Conservation (phyloP, 2,329 filamentous ascomycete genomes). For the Talaromyces sp. region DNA sequence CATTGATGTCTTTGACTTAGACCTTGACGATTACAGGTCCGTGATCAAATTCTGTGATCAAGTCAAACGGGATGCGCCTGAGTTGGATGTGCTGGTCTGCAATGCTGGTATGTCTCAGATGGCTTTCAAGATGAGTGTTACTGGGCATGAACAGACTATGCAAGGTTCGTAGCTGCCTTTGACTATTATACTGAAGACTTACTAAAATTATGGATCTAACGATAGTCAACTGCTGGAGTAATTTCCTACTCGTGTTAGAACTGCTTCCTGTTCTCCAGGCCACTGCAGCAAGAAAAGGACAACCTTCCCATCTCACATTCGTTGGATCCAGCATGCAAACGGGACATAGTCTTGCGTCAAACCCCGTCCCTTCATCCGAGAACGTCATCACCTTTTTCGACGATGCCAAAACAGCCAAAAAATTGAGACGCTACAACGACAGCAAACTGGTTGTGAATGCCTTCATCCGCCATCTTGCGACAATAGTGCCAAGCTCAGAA, state of each 20-base stretch:
- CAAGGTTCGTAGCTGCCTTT: slow-evolving; percentile 5
- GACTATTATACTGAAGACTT: too few species aligned
- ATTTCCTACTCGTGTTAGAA: slow-evolving; percentile 22
- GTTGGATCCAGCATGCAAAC: slow-evolving; percentile 22
- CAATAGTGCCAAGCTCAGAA: slow-evolving; percentile 17
- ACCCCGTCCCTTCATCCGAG: background rate
- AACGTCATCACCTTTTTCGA: slow-evolving; percentile 9
- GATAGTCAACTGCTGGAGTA: slow-evolving; percentile 26
- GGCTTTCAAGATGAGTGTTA: slow-evolving; percentile 22
- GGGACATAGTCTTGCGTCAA: slow-evolving; percentile 6
- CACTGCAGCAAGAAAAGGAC: slow-evolving; percentile 17
- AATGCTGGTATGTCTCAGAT: slow-evolving; percentile 22
- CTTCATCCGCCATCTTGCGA: slow-evolving; percentile 23
- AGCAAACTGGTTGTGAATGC: slow-evolving; percentile 25
- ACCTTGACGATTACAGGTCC: slow-evolving; percentile 38
- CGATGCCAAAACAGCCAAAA: background rate
- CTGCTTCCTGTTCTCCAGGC: slow-evolving; percentile 22
- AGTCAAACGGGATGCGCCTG: slow-evolving; percentile 19
- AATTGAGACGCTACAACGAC: slow-evolving; percentile 20
- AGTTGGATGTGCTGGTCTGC: slow-evolving; percentile 24
- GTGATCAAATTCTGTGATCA: slow-evolving; percentile 16
- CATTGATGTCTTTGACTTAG: slow-evolving; percentile 50
- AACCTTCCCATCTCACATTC: slow-evolving; percentile 23
- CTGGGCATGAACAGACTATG: slow-evolving; percentile 23
- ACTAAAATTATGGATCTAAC: background rate